Evolutionary conservation across 768 basidiomycete genomes (phyloP), one percentile per base, ranked within the genome.

Genomic region (Tulasnella sp.): DNA sequence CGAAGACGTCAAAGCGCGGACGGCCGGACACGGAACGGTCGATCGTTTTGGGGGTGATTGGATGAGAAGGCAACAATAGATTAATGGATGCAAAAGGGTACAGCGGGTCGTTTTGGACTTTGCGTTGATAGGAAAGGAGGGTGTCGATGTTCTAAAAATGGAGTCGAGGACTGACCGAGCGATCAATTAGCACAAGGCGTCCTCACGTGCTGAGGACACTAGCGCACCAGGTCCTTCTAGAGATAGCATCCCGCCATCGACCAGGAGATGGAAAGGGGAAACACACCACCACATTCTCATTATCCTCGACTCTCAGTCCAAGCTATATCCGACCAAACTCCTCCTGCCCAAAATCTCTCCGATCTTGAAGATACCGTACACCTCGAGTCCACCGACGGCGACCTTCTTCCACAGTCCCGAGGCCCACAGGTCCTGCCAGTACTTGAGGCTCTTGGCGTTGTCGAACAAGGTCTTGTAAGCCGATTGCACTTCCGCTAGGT

Each of bases 341-440:
- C 92, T 86, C 75, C 92, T 84, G 9, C 92, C 92, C 74, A 95
- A 76, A 72, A 95, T 95, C 81, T 95, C 94, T 71, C 94, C 94
- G 81, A 95, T 87, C 89, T 92, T 91, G 85, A 91, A 96, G 76
- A 96, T 90, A 17, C 90, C 89, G 78, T 95, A 96, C 37, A 92
- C 94, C 81, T 96, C 92, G 29, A 93, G 77, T 9, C 86, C 92
- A 78, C 94, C 92, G 19, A 93, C 79, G 11, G 87, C 87, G 32
- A 93, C 83, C 76, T 85, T 84, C 6, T 84, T 84, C 80, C 88
- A 85, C 76, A 92, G 88, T 7, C 92, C 92, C 64, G 82, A 87
- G 76, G 82, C 79, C 16, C 86, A 77, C 16, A 88, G 78, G 72
- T 86, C 82, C 12, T 87, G 84, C 86, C 89, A 88, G 80, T 88